Percentiles rank a stretch among this genome's conserved stretches.
Conservation (phyloP, 2,329 filamentous ascomycete species). For the Stagonosporopsis cucurbitacearum region DNA sequence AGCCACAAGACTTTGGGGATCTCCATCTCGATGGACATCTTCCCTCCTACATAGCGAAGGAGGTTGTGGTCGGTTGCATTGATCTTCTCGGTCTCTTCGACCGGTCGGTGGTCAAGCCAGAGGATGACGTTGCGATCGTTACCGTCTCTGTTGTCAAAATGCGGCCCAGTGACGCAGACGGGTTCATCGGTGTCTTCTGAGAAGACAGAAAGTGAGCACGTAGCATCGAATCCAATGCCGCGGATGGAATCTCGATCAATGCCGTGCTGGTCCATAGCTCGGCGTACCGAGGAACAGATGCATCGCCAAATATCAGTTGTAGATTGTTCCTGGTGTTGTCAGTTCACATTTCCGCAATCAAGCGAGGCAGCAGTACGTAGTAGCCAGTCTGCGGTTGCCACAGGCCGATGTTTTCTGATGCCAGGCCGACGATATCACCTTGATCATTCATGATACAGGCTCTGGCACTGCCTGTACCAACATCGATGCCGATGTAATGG, state of each 20-base stretch:
- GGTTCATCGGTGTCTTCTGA: conserved; percentile 88
- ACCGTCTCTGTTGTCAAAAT: conserved; percentile 76
- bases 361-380: conserved; percentile 52
- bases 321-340: conserved; percentile 79
- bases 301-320: conserved; percentile 96
- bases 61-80: conserved; percentile 92
- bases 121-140: conserved; percentile 94
- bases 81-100: conserved; percentile 90
- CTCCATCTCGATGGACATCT: conserved; percentile 99
- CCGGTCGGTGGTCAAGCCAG: conserved; percentile 94
- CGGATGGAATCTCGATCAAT: conserved; percentile 78
- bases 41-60: conserved; percentile 93
- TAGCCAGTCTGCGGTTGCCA: conserved; percentile 63
- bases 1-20: conserved; percentile 98
- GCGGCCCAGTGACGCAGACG: conserved; percentile 84
- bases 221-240: conserved; percentile 96
- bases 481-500: conserved; percentile 86
- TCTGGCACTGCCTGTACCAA: conserved; percentile 92
- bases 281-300: conserved; percentile 87
- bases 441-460: conserved; percentile 93
- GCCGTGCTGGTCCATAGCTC: conserved; percentile 80
- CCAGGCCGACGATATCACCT: conserved; percentile 78
- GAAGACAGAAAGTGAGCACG: conserved; percentile 96
- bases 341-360: conserved; percentile 7
- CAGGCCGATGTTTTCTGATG: conserved; percentile 59